Evolutionary conservation across 2,329 filamentous ascomycete species (phyloP), one percentile per base, ranked within the genome.

Genomic region (Colletotrichum orchidophilum): DNA sequence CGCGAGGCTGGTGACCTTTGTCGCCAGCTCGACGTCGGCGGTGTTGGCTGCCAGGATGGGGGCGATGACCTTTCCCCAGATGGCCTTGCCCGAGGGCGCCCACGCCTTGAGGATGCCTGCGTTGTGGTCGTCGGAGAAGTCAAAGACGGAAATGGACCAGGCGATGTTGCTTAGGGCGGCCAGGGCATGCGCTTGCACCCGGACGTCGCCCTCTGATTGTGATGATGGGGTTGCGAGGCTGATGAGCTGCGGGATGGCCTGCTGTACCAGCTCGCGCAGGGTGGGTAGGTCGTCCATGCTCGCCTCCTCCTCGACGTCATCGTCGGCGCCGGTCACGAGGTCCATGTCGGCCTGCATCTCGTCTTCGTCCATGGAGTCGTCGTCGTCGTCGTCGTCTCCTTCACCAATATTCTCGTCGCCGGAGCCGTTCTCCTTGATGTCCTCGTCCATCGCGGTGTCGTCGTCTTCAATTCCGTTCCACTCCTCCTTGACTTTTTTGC

Each of bases 151-250:
- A 50, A 91, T 83, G 12, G 90, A 91, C 90, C 91, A 93, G 63
- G 90, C 84, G 63, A 92, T 87, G 79, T 93, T 93, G 82, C 89
- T 92, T 70, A 93, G 83, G 18, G 89, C 86, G 2, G 88, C 87
- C 27, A 93, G 80, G 21, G 90, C 87, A 74, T 87, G 85, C 24
- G 79, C 79, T 73, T 88, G 88, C 50, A 91, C 80, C 7, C 82
- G 77, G 13, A 84, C 77, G 18, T 81, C 76, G 33, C 85, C 82
- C 24, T 85, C 83, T 64, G 81, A 80, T 11, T 78, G 76, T 11
- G 83, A 80, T 12, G 81, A 78, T 7, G 84, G 78, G 64, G 81
- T 81, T 39, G 83, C 80, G 24, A 87, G 83, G 24, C 84, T 83
- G 69, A 89, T 80, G 58, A 90, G 79, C 70, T 87, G 81, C 2